Evolutionary conservation across 495 filamentous ascomycete species (phyloP).

Genomic region (Hypoxylon subgilvum): DNA sequence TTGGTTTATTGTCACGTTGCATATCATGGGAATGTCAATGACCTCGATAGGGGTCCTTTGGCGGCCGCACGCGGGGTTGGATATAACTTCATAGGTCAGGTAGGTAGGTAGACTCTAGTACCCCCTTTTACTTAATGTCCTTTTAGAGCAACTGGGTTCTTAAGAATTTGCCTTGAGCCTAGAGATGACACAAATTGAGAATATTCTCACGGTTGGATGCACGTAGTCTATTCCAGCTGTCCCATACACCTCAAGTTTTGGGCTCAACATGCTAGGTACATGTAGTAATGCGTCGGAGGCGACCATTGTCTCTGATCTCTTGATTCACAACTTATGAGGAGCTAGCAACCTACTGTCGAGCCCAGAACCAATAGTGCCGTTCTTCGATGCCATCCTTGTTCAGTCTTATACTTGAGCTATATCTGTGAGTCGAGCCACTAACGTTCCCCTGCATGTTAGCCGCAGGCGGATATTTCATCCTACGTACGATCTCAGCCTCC

Average conservation of each 20-base stretch:
- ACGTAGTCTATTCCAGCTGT: no score
- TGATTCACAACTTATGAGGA: no score
- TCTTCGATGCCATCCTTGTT: no score
- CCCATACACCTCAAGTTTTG: no score
- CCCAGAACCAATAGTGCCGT: no score
- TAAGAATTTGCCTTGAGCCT: not conserved
- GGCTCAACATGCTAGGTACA: no score
- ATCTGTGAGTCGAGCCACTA: no score
- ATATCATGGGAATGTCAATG: not conserved
- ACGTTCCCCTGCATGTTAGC: conserved; percentile 5
- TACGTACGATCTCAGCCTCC: not conserved
- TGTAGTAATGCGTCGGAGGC: no score
- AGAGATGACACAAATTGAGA: no score
- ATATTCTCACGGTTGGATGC: conserved; percentile 7
- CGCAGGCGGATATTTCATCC: not conserved
- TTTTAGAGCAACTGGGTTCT: not conserved
- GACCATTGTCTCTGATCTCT: no score
- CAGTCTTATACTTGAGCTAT: no score
- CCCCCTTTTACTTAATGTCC: not conserved
- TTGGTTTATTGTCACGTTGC: conserved; percentile 14
- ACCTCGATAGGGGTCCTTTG: not conserved
- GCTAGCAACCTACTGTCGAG: no score
- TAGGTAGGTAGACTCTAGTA: conserved; percentile 1
- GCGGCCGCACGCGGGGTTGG: conserved; percentile 3
- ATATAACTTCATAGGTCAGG: conserved; percentile 12